Evolutionary conservation across 73 alveolate genomes (phyloP).

Genomic region (Tetrahymena thermophila): DNA sequence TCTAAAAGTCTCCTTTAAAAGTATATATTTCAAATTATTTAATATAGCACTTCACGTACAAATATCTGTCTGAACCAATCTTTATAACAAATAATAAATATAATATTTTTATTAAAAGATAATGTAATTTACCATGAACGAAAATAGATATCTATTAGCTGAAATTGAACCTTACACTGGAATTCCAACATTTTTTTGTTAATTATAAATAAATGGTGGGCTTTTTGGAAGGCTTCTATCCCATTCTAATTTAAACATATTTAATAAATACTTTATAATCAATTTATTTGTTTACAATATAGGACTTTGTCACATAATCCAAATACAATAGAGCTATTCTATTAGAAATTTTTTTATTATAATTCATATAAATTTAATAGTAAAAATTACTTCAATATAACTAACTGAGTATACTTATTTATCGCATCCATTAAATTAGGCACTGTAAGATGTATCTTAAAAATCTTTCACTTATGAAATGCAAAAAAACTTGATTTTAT

Average conservation of each 20-base stretch:
- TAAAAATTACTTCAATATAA: neutral
- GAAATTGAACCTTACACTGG: neutral
- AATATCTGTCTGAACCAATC: neutral
- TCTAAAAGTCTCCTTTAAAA: neutral
- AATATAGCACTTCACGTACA: neutral
- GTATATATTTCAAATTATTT: neutral
- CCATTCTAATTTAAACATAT: neutral
- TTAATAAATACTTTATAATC: too few species aligned
- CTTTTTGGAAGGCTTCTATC: too few species aligned
- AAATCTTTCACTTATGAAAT: neutral
- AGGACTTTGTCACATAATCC: neutral
- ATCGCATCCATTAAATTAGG: neutral
- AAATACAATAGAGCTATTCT: neutral
- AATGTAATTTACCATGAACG: neutral
- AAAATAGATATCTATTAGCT: neutral
- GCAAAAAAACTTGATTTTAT: too few species aligned
- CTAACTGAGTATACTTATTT: neutral
- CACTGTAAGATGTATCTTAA: neutral
- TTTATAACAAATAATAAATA: too few species aligned
- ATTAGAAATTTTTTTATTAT: too few species aligned
- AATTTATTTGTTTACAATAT: neutral
- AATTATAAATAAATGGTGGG: neutral
- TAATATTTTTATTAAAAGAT: too few species aligned
- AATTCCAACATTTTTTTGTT: too few species aligned
- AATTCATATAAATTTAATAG: too few species aligned